Base-by-base conservation (phyloP, 2,329 filamentous ascomycete genomes). In the Diaporthe sp. region DNA sequence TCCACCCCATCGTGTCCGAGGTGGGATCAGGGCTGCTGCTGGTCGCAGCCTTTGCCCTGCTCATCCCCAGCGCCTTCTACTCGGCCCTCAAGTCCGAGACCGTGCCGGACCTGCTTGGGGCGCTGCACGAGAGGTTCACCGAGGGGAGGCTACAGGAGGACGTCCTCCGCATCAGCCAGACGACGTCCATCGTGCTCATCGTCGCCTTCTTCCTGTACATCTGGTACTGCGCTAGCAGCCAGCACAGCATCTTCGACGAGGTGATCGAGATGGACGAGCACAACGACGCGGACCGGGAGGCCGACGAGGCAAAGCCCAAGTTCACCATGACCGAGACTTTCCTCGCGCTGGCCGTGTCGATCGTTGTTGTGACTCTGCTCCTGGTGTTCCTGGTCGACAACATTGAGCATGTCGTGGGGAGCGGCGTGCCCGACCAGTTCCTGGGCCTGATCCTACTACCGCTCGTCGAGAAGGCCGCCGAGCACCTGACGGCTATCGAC, bases 401-500 rank as follows among this genome's bases (percentile, higher is more conserved):
- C 78, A 93, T 93, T 72, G 85, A 87, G 9, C 84, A 83, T 79
- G 89, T 79, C 34, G 74, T 79, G 22, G 73, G 73, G 49, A 39
- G 71, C 25, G 71, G 75, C 31, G 75, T 80, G 51, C 71, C 76
- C 12, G 76, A 77, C 44, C 71, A 74, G n/a, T 77, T 77, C 65
- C 88, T 91, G 84, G 89, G 94, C 80, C 86, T 97, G 51, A 96
- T 97, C 78, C 88, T 97, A 0, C 90, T 97, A 9, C 93, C 94
- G 7, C 88, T 97, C 0, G 94, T 97, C 8, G 95, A 97, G 82
- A 97, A 98, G 84, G 92, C 94, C 3, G 94, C 95, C 17, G 95
- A 97, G 83, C 95, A 97, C 84, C 86, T 97, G 62, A 96, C 94
- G 2, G 94, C 94, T 57, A 88, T 97, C 75, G 94, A 97, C 79